A percentile compares a stretch with the other conserved stretches of the same genome.
phyloP scores from a whole-genome alignment of 1,284 basidiomycete species.

The Cryptococcus depauperatus region DNA sequence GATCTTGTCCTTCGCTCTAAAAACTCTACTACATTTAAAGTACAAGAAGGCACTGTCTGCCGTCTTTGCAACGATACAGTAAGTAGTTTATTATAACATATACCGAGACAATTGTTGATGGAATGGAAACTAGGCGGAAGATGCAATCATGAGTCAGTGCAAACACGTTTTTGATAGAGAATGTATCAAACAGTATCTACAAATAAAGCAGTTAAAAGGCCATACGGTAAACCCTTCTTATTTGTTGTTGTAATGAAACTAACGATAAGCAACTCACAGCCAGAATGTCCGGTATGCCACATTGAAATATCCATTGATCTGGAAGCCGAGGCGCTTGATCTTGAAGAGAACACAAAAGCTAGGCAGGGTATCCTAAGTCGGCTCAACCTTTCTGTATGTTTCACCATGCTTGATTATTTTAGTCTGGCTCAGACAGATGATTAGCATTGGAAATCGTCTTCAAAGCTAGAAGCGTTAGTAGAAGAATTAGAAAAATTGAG shows the following conservation, averaged over 20 bases:
- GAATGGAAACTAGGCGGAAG: constrained; percentile 55
- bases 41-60: constrained; percentile 68
- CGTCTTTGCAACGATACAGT: constrained; percentile 91
- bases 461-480: constrained; percentile 93
- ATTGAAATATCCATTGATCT: constrained; percentile 88
- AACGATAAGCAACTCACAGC: too few relatives aligned
- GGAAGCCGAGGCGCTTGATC: constrained; percentile 81
- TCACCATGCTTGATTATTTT: background rate
- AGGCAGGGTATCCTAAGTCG: constrained; percentile 91
- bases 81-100: background rate
- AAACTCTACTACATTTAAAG: constrained; percentile 64
- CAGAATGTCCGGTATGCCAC: constrained; percentile 93
- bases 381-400: constrained; percentile 64
- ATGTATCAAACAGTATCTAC: constrained; percentile 89
- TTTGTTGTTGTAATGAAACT: background rate
- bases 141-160: constrained; percentile 89
- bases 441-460: constrained; percentile 77
- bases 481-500: constrained; percentile 85
- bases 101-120: background rate
- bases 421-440: background rate
- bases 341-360: constrained; percentile 56
- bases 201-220: constrained; percentile 53
- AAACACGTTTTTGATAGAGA: constrained; percentile 64
- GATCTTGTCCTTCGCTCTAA: constrained; percentile 75
- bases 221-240: constrained; percentile 51